These are phyloP conservation scores for Houttuynia cordata DNA, from an alignment of 164 flowering plant genomes.

Conservation along the genomic window DNA sequence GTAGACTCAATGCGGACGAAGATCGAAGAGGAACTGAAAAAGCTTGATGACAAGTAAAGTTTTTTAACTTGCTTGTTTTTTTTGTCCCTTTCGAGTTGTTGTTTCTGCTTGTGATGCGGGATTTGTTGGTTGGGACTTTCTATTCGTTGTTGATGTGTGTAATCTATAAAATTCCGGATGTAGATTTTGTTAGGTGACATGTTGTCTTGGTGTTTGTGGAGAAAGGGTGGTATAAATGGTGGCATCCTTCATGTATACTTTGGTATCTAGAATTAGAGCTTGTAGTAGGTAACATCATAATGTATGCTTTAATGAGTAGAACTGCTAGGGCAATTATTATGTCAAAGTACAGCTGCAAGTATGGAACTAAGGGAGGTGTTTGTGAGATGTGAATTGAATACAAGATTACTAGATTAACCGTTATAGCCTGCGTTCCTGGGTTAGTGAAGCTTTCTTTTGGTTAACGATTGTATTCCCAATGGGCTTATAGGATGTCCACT, in stretches of 20 bases:
- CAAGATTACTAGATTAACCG: too few species aligned
- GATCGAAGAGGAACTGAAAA: slow-evolving; percentile 73
- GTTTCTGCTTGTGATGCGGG: not conserved
- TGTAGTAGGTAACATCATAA: not conserved
- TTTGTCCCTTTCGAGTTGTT: not conserved
- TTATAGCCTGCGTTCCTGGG: too few species aligned
- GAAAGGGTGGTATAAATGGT: too few species aligned
- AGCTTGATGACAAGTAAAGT: slow-evolving; percentile 79
- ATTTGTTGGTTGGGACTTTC: not conserved
- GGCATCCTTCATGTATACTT: not conserved
- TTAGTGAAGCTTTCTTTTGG: too few species aligned
- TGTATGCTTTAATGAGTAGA: too few species aligned
- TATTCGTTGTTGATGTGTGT: not conserved
- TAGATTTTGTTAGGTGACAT: not conserved
- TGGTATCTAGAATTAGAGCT: not conserved
- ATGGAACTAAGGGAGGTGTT: too few species aligned
- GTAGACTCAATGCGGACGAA: slow-evolving; percentile 64
- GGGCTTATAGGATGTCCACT: too few species aligned
- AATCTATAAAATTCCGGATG: not conserved
- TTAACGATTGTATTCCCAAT: too few species aligned
- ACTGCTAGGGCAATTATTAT: too few species aligned
- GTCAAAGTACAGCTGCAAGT: too few species aligned
- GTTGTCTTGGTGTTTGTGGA: too few species aligned
- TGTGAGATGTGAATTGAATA: too few species aligned
- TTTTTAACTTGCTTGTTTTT: not conserved